Evolutionary conservation across 805 yeast species (phyloP).

Genomic region (Zygosaccharomyces kombuchaensis): DNA sequence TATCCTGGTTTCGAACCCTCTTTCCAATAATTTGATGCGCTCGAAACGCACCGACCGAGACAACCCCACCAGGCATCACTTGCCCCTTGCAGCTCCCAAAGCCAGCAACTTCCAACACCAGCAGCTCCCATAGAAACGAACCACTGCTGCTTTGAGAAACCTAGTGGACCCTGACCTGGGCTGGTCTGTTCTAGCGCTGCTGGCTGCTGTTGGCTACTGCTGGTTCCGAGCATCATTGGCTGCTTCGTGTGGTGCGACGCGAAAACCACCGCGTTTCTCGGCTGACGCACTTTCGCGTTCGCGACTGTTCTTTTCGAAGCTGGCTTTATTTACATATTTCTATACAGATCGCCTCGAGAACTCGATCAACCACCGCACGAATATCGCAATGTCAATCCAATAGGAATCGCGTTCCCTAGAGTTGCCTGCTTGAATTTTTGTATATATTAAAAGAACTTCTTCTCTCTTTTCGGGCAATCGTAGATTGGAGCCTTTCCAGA

Average conservation of each 20-base stretch:
- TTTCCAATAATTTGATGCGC: too few species aligned
- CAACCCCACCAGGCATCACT: too few species aligned
- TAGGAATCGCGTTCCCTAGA: conserved; percentile 3
- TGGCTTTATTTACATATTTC: neutral
- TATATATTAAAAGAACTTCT: neutral
- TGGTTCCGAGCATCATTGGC: neutral
- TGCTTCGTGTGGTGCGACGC: neutral
- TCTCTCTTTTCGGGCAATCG: conserved; percentile 1
- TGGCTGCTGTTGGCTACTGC: neutral
- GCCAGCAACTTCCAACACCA: too few species aligned
- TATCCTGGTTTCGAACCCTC: too few species aligned
- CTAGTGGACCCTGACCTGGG: neutral
- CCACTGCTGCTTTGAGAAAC: too few species aligned
- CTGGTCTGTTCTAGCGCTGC: neutral
- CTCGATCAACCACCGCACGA: conserved; percentile 1
- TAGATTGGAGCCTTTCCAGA: neutral
- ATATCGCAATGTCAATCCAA: conserved; percentile 2
- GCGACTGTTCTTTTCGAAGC: neutral
- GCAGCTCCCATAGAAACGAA: too few species aligned
- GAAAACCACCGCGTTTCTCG: neutral
- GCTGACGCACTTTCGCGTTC: conserved; percentile 1
- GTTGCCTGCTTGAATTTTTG: neutral
- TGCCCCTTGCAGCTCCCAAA: too few species aligned
- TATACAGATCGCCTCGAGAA: neutral
- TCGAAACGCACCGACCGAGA: too few species aligned